phyloP scores from a whole-genome alignment of 1,284 basidiomycete species.

The Trametes versicolor region DNA sequence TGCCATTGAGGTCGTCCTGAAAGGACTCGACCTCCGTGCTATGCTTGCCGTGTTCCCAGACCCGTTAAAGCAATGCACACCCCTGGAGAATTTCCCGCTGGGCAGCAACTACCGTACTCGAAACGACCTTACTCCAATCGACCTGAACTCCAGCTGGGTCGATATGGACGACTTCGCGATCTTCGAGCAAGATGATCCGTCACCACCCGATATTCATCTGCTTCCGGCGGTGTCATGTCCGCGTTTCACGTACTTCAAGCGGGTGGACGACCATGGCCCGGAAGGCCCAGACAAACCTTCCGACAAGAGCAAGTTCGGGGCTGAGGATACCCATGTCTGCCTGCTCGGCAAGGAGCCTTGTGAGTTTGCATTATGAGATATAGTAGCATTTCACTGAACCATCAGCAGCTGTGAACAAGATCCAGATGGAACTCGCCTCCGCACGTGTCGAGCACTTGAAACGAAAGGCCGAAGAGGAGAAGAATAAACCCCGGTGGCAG shows the following conservation, averaged over 20 bases:
- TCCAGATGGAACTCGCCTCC: constrained; percentile 75
- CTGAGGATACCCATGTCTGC: constrained; percentile 89
- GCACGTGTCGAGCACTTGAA: constrained; percentile 63
- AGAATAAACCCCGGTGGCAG: constrained; percentile 5
- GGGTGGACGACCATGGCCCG: constrained; percentile 45
- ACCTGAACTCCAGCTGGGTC: constrained; percentile 69
- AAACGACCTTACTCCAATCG: constrained; percentile 52
- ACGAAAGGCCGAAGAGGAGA: constrained; percentile 35
- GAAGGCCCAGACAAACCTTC: constrained; percentile 50
- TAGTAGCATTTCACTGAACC: not conserved
- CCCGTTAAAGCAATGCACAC: constrained; percentile 67
- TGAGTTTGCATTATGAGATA: constrained; percentile 49
- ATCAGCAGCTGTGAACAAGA: constrained; percentile 64
- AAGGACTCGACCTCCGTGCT: constrained; percentile 82
- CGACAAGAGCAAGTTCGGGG: constrained; percentile 84
- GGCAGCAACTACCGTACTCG: constrained; percentile 60
- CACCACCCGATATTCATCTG: constrained; percentile 73
- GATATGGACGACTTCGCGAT: constrained; percentile 84
- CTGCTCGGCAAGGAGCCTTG: constrained; percentile 80
- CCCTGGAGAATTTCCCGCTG: constrained; percentile 54
- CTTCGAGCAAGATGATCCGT: constrained; percentile 77
- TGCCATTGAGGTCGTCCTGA: constrained; percentile 89
- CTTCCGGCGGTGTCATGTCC: constrained; percentile 83
- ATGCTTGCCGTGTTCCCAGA: constrained; percentile 84
- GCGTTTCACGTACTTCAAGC: constrained; percentile 86